A percentile compares a stretch with the other conserved stretches of the same genome.
phyloP scores from a whole-genome alignment of 306 rosid genomes.

The Pterocarpus macrocarpus region DNA sequence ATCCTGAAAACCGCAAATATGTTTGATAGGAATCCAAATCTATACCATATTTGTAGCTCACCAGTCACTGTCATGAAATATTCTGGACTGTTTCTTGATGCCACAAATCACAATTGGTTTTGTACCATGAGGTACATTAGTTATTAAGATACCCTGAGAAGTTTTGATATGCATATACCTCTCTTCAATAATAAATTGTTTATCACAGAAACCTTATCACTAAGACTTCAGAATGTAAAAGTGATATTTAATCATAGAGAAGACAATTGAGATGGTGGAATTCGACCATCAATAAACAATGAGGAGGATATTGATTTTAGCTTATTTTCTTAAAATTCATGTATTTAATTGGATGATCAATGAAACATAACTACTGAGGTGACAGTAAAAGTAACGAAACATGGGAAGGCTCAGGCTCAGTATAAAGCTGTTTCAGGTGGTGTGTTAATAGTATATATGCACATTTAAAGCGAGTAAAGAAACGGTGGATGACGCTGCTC shows the following conservation, averaged over 20 bases:
- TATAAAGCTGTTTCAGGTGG: slow-evolving; percentile 9
- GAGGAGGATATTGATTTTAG: background rate
- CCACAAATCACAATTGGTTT: background rate
- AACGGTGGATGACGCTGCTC: background rate
- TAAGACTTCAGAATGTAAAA: background rate
- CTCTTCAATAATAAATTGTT: background rate
- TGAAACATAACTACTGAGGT: background rate
- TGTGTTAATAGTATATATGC: background rate
- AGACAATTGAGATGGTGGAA: background rate
- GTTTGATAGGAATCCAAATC: slow-evolving; percentile 15
- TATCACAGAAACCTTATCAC: background rate
- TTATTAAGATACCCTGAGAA: background rate
- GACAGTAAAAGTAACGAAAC: background rate
- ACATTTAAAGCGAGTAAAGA: background rate
- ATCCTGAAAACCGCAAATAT: slow-evolving; percentile 14
- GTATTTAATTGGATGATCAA: no score
- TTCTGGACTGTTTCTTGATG: background rate
- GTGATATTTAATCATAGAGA: background rate
- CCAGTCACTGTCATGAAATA: slow-evolving; percentile 24
- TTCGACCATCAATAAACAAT: background rate
- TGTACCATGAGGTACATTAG: background rate
- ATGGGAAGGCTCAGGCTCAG: background rate
- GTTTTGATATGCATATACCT: background rate
- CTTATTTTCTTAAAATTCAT: background rate
- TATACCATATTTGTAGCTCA: slow-evolving; percentile 11